A percentile compares a stretch with the other conserved stretches of the same genome.
Evolutionary conservation across 129 eudicot genomes (phyloP).

Genomic region (Escallonia herrerae): DNA sequence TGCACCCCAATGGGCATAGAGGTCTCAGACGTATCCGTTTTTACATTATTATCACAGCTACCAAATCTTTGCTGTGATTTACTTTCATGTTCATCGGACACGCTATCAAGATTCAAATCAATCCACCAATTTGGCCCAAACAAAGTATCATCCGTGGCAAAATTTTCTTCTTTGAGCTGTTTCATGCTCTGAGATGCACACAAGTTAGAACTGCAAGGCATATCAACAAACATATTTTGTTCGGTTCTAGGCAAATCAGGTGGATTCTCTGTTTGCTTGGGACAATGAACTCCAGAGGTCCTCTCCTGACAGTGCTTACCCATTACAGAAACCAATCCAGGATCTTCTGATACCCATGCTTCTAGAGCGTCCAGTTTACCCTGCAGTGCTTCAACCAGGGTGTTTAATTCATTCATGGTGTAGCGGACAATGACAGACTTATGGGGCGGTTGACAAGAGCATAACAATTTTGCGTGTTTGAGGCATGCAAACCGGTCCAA

Average conservation of each 20-base stretch:
- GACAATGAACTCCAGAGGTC: background rate
- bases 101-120: slow-evolving; percentile 19
- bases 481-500: slow-evolving; percentile 54
- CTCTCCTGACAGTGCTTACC: background rate
- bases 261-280: slow-evolving; percentile 9
- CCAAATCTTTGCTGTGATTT: background rate
- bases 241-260: slow-evolving; percentile 7
- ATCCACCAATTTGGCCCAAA: background rate
- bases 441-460: slow-evolving; percentile 40
- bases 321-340: slow-evolving; percentile 16
- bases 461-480: slow-evolving; percentile 40
- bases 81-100: slow-evolving; percentile 8
- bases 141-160: background rate
- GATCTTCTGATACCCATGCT: slow-evolving; percentile 35
- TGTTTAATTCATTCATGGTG: slow-evolving; percentile 41
- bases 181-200: background rate
- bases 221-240: slow-evolving; percentile 5
- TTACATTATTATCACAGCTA: background rate
- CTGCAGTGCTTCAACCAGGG: slow-evolving; percentile 54
- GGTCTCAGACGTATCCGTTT: background rate
- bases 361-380: slow-evolving; percentile 32
- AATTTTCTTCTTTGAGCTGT: slow-evolving; percentile 14
- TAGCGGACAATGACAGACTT: slow-evolving; percentile 39
- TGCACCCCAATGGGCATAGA: background rate
- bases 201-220: background rate